Percentiles rank a stretch among this genome's conserved stretches.
Evolutionary conservation across 176 grass and related monocot species (phyloP).

Genomic region (Luzula sylvatica): DNA sequence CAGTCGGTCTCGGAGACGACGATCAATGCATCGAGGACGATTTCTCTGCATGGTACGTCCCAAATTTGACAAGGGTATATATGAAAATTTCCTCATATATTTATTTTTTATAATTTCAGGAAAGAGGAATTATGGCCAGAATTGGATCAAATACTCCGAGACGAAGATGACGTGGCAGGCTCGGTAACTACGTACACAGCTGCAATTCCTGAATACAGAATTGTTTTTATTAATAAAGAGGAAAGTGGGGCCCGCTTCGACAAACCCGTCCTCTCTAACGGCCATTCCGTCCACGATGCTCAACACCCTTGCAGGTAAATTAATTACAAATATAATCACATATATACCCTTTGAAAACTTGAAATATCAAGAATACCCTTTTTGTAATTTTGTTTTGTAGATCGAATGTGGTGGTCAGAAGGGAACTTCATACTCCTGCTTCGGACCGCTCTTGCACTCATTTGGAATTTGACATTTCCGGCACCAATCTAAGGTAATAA

Average conservation of each 20-base stretch:
- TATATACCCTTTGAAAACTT: neutral
- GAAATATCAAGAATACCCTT: neutral
- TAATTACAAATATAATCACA: constrained; percentile 5
- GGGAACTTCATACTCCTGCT: constrained; percentile 76
- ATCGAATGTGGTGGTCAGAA: constrained; percentile 40
- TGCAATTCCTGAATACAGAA: constrained; percentile 79
- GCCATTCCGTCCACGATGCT: constrained; percentile 68
- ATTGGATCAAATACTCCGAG: constrained; percentile 58
- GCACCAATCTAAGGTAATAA: constrained; percentile 61
- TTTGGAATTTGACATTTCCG: constrained; percentile 88
- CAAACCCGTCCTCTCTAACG: constrained; percentile 74
- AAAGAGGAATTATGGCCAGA: constrained; percentile 82
- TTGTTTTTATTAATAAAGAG: constrained; percentile 55
- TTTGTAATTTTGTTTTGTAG: neutral
- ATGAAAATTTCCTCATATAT: neutral
- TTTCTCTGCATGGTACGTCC: constrained; percentile 73
- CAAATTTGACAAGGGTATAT: neutral
- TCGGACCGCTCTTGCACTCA: constrained; percentile 90
- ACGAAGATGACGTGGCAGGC: constrained; percentile 55
- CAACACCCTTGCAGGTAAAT: constrained; percentile 83
- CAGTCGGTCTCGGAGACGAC: constrained; percentile 81
- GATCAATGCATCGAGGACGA: constrained; percentile 95
- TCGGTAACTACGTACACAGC: constrained; percentile 59
- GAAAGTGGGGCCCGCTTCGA: constrained; percentile 38
- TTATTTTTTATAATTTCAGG: constrained; percentile 35